A percentile compares a stretch with the other conserved stretches of the same genome.
These are phyloP conservation scores for Senecio squalidus DNA, from an alignment of 140 eudicot genomes.

Conservation along the genomic window DNA sequence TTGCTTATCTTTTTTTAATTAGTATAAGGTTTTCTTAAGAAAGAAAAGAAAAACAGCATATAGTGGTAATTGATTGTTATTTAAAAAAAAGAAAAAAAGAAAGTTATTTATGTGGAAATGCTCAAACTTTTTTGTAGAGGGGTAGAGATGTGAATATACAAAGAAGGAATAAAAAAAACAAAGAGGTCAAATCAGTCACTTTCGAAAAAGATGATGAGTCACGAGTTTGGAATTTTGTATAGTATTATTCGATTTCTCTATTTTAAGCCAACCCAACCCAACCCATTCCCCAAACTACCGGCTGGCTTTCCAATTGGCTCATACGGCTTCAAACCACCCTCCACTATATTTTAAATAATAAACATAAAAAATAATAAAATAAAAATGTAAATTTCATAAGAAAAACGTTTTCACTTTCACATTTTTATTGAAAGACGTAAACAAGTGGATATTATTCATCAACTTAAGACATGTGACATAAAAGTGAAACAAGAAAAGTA, in stretches of 20 bases:
- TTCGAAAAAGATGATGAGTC: slow-evolving; percentile 15
- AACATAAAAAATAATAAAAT: too few species aligned
- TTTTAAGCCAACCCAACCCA: slow-evolving; percentile 14
- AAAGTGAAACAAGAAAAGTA: not conserved
- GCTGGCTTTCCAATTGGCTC: too few species aligned
- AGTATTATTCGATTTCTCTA: slow-evolving; percentile 9
- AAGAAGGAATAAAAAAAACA: slow-evolving; percentile 8
- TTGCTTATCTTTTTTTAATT: too few species aligned
- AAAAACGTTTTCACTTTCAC: too few species aligned
- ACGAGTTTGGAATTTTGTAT: not conserved
- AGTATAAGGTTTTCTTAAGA: too few species aligned
- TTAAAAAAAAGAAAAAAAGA: too few species aligned
- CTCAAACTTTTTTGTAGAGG: too few species aligned
- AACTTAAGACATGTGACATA: too few species aligned
- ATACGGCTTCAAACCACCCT: slow-evolving; percentile 15
- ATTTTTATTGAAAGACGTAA: too few species aligned
- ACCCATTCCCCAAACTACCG: not conserved
- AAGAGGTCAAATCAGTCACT: slow-evolving; percentile 32
- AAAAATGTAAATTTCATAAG: not conserved
- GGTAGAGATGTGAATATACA: slow-evolving; percentile 2
- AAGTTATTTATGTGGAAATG: not conserved
- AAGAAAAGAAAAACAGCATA: too few species aligned
- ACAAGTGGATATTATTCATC: too few species aligned
- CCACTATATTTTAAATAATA: not conserved
- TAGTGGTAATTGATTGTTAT: too few species aligned